Evolutionary conservation across 345 rosid genomes (phyloP).

Genomic region (Lepidium aucheri): DNA sequence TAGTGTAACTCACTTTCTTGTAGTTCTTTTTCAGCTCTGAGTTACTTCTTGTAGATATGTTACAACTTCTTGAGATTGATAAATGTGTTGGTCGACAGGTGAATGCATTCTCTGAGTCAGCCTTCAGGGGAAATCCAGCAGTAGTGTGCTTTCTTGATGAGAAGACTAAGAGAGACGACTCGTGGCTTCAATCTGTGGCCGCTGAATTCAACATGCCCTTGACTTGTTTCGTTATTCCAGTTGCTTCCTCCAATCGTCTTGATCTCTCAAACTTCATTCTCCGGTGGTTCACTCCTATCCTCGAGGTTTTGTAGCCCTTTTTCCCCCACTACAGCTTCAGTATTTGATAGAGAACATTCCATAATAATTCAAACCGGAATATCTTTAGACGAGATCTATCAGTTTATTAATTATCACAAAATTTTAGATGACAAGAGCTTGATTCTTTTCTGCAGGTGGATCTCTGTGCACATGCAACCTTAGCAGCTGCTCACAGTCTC

Average conservation of each 20-base stretch:
- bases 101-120: constrained; percentile 57
- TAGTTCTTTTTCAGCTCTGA: neutral
- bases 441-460: constrained; percentile 27
- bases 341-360: neutral
- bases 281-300: constrained; percentile 49
- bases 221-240: too few species aligned
- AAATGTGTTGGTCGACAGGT: constrained; percentile 27
- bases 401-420: neutral
- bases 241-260: neutral
- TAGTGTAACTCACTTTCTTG: neutral
- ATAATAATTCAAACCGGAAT: neutral
- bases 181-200: too few species aligned
- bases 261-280: constrained; percentile 13
- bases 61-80: neutral
- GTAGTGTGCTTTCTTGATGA: constrained; percentile 62
- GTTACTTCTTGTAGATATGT: neutral
- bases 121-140: constrained; percentile 74
- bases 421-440: neutral
- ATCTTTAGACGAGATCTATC: neutral
- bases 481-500: constrained; percentile 59
- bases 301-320: neutral
- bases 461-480: constrained; percentile 70
- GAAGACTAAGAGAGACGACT: constrained; percentile 21
- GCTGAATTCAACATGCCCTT: too few species aligned
- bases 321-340: neutral